A percentile compares a stretch with the other conserved stretches of the same genome.
Evolutionary conservation across 768 basidiomycete genomes (phyloP).

Genomic region (Agrocybe praecox): DNA sequence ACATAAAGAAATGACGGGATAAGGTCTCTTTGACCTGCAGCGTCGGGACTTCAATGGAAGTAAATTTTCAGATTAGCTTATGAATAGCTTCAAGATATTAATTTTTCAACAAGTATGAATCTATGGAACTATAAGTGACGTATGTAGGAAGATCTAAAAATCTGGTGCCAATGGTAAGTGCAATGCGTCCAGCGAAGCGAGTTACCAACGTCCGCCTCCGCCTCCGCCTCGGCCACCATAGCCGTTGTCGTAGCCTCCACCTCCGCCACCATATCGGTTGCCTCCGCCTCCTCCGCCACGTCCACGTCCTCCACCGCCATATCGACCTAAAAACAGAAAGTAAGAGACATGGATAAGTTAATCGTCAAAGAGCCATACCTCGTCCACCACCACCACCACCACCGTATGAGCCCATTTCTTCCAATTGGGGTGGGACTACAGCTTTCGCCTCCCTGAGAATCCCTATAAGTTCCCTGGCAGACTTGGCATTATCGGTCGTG

Average conservation of each 20-base stretch:
- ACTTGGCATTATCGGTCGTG: slow-evolving; percentile 94
- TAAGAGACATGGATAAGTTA: slow-evolving; percentile 4
- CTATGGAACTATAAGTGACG: slow-evolving; percentile 8
- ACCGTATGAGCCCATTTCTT: slow-evolving; percentile 91
- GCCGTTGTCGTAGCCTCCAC: slow-evolving; percentile 41
- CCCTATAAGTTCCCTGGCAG: slow-evolving; percentile 86
- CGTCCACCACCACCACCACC: slow-evolving; percentile 81
- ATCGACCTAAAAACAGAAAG: slow-evolving; percentile 51
- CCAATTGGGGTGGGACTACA: slow-evolving; percentile 82
- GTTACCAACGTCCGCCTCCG: slow-evolving; percentile 37
- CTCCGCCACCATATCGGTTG: slow-evolving; percentile 45
- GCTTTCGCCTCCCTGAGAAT: slow-evolving; percentile 91
- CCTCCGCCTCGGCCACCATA: slow-evolving; percentile 41
- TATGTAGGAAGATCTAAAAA: slow-evolving; percentile 6
- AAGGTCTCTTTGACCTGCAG: not conserved
- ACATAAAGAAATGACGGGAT: slow-evolving; percentile 4
- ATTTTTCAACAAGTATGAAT: slow-evolving; percentile 15
- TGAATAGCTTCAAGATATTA: slow-evolving; percentile 9
- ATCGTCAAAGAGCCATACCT: slow-evolving; percentile 44
- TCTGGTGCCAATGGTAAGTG: not conserved
- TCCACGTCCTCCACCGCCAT: slow-evolving; percentile 43
- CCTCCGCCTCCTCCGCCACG: slow-evolving; percentile 39
- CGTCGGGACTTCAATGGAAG: not conserved
- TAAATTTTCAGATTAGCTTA: slow-evolving; percentile 3
- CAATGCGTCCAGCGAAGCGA: not conserved